A percentile compares a stretch with the other conserved stretches of the same genome.
Conservation (phyloP, 73 alveolate species). For the Symbiodinium pilosum region DNA sequence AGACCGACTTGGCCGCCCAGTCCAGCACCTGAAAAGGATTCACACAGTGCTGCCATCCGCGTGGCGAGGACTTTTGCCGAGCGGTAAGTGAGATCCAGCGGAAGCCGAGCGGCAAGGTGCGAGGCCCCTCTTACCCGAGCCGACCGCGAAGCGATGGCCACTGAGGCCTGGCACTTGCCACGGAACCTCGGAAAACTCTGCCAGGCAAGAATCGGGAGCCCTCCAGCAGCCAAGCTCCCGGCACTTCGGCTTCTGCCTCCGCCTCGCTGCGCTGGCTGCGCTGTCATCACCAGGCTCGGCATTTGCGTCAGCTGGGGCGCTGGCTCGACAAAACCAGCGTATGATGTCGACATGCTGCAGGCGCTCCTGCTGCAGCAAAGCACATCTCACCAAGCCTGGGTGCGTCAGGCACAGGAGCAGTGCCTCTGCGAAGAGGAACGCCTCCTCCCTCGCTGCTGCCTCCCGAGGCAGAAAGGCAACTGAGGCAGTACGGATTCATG, state of each 20-base stretch:
- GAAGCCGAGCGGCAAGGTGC: constrained; percentile 19
- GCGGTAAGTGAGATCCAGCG: neutral
- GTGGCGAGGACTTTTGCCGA: neutral
- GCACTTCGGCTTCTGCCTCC: constrained; percentile 65
- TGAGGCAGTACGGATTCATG: no score
- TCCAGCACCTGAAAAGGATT: constrained; percentile 19
- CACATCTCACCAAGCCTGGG: neutral
- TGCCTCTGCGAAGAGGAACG: constrained; percentile 66
- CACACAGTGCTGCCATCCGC: no score
- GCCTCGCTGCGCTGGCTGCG: constrained; percentile 9
- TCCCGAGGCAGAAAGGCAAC: no score
- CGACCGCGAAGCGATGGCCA: constrained; percentile 62
- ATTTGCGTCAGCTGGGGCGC: neutral
- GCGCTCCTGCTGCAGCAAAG: constrained; percentile 13
- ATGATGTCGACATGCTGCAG: constrained; percentile 50
- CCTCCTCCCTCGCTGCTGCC: constrained; percentile 53
- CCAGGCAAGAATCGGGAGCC: neutral
- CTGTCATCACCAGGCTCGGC: neutral
- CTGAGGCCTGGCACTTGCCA: constrained; percentile 21
- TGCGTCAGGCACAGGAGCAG: neutral
- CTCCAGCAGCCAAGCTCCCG: neutral
- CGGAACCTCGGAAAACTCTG: constrained; percentile 37
- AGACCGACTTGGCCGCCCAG: constrained; percentile 63
- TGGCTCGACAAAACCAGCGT: constrained; percentile 70
- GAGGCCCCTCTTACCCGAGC: constrained; percentile 38